A percentile compares a stretch with the other conserved stretches of the same genome.
These are phyloP conservation scores for Colletotrichum acutatum DNA, from an alignment of 2,329 filamentous ascomycete species.

Conservation along the genomic window DNA sequence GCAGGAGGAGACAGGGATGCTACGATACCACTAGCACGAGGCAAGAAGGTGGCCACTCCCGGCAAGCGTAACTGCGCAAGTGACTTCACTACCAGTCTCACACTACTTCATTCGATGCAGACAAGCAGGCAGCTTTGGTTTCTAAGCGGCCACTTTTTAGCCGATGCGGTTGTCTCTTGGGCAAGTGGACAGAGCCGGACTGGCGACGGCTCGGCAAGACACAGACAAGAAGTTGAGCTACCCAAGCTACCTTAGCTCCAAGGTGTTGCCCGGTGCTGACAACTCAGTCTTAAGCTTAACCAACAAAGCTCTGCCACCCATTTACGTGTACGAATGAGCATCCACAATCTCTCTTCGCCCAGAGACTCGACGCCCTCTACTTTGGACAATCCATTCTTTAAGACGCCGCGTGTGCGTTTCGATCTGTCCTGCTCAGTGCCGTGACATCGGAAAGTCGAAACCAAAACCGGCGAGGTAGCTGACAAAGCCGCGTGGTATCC, in stretches of 20 bases:
- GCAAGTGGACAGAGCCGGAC: not conserved
- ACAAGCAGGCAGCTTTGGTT: not conserved
- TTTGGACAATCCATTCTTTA: too few relatives aligned
- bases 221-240: not conserved
- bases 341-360: too few relatives aligned
- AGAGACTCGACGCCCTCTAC: not conserved
- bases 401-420: too few relatives aligned
- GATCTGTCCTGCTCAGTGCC: not conserved
- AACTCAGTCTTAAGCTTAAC: not conserved
- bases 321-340: too few relatives aligned
- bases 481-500: not conserved
- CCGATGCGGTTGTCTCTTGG: slow-evolving; percentile 2
- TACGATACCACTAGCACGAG: slow-evolving; percentile 27
- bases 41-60: slow-evolving; percentile 32
- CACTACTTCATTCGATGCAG: slow-evolving; percentile 1
- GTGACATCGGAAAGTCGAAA: not conserved
- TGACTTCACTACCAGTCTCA: too few relatives aligned
- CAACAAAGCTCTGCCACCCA: not conserved
- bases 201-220: not conserved
- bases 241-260: not conserved
- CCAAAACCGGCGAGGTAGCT: not conserved
- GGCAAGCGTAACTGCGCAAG: not conserved
- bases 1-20: slow-evolving; percentile 16
- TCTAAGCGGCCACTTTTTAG: slow-evolving; percentile 15
- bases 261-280: not conserved